These are phyloP conservation scores for Plasmodium cynomolgi DNA, from an alignment of 169 alveolate species.

Conservation along the genomic window DNA sequence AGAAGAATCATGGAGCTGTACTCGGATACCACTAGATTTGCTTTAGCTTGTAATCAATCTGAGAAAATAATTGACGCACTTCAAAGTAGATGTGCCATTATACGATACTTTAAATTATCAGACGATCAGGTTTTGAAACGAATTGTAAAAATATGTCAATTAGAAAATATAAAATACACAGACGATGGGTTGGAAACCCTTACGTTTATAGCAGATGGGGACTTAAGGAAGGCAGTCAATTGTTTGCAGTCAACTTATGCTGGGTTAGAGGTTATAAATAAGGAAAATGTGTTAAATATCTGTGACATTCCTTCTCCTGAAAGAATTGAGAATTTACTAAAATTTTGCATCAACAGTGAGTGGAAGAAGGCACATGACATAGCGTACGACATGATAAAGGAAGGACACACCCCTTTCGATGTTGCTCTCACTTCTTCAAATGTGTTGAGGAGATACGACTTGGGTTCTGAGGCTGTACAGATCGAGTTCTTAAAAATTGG, in stretches of 20 bases:
- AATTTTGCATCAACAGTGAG: constrained; percentile 88
- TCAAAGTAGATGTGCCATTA: constrained; percentile 98
- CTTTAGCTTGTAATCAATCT: constrained; percentile 99
- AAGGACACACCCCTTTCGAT: constrained; percentile 92
- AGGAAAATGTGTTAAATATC: constrained; percentile 93
- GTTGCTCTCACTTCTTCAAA: constrained; percentile 83
- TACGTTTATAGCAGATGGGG: constrained; percentile 96
- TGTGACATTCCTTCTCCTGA: constrained; percentile 98
- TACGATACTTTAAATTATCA: constrained; percentile 95
- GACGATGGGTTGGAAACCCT: constrained; percentile 96
- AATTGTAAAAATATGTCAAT: constrained; percentile 88
- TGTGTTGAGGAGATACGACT: constrained; percentile 78
- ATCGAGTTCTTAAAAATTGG: constrained; percentile 80
- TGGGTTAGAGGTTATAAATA: constrained; percentile 94
- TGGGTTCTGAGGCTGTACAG: constrained; percentile 76
- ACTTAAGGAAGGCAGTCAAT: constrained; percentile 95
- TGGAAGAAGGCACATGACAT: constrained; percentile 89
- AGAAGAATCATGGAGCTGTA: constrained; percentile 98
- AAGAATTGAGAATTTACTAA: constrained; percentile 88
- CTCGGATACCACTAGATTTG: constrained; percentile 98
- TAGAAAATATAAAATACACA: constrained; percentile 86
- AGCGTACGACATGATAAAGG: constrained; percentile 84
- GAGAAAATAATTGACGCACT: constrained; percentile 99
- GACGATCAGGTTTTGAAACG: constrained; percentile 94
- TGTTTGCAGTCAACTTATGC: constrained; percentile 97